phyloP scores from a whole-genome alignment of 2,329 filamentous ascomycete species.

The Malbranchea zuffiana region DNA sequence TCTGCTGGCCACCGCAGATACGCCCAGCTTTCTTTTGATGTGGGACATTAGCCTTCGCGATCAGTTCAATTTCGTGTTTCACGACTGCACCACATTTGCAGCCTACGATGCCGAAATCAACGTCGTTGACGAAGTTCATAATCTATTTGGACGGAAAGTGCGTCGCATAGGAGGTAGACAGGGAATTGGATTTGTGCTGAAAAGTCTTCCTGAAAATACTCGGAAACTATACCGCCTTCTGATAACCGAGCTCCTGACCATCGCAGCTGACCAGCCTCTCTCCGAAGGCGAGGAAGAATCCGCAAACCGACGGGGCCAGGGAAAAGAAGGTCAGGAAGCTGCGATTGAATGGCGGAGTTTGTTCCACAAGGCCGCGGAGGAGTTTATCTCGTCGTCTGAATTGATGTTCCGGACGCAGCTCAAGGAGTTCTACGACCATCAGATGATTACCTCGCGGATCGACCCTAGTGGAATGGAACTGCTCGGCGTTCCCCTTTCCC shows the following conservation, averaged over 20 bases:
- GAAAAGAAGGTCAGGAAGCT: conserved; percentile 27
- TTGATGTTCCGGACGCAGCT: conserved; percentile 88
- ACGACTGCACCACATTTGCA: conserved; percentile 85
- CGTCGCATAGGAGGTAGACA: conserved; percentile 77
- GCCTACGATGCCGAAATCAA: conserved; percentile 65
- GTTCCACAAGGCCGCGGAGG: conserved; percentile 91
- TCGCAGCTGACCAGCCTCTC: conserved; percentile 44
- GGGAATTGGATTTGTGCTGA: conserved; percentile 81
- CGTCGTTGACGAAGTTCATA: conserved; percentile 80
- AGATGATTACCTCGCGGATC: conserved; percentile 85
- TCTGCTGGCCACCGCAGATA: conserved; percentile 73
- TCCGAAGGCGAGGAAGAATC: conserved; percentile 42
- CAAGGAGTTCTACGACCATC: conserved; percentile 97
- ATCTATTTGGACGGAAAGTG: conserved; percentile 69
- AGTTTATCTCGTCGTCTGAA: conserved; percentile 94
- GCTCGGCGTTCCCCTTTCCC: conserved; percentile 71
- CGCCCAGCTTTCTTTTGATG: conserved; percentile 72
- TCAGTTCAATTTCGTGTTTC: conserved; percentile 76
- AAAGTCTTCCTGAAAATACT: conserved; percentile 84
- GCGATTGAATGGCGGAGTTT: conserved; percentile 83
- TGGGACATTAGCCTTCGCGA: conserved; percentile 84
- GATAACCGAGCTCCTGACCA: conserved; percentile 69
- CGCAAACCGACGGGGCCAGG: conserved; percentile 23
- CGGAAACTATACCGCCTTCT: conserved; percentile 75
- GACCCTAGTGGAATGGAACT: conserved; percentile 78